Conservation (phyloP, 805 yeast species). For the Groenewaldozyma tartarivorans region DNA sequence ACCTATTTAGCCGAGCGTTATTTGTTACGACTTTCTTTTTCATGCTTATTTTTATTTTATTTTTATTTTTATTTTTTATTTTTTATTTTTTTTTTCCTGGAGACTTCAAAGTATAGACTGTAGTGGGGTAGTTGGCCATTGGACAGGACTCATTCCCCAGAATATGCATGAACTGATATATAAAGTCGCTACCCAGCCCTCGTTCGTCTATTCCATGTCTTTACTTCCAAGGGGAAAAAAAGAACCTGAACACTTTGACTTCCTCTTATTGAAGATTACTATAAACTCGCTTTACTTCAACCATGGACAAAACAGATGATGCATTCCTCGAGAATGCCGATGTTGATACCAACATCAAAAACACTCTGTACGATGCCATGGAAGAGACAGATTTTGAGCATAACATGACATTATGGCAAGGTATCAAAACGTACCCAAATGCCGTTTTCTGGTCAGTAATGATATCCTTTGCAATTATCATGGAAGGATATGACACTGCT, state of each 20-base stretch:
- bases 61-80: too few relatives aligned
- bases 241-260: too few relatives aligned
- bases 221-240: too few relatives aligned
- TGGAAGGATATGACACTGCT: slow-evolving; percentile 42
- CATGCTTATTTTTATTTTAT: too few relatives aligned
- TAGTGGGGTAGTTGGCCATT: not conserved
- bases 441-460: slow-evolving; percentile 39
- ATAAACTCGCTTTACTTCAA: not conserved
- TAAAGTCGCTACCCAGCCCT: not conserved
- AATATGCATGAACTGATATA: not conserved
- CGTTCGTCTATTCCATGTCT: too few relatives aligned
- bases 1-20: too few relatives aligned
- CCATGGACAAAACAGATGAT: not conserved
- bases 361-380: not conserved
- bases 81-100: too few relatives aligned
- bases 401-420: slow-evolving; percentile 24
- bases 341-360: not conserved
- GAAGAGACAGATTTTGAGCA: slow-evolving; percentile 19
- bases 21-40: too few relatives aligned
- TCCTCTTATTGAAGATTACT: not conserved
- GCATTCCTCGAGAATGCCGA: not conserved
- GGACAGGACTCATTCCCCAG: not conserved
- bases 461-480: slow-evolving; percentile 34
- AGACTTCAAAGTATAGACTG: too few relatives aligned
- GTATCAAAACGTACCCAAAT: slow-evolving; percentile 28